Percentiles rank a stretch among this genome's conserved stretches.
These are phyloP conservation scores for Oryza australiensis DNA, from an alignment of 176 grass and related monocot species.

Conservation along the genomic window DNA sequence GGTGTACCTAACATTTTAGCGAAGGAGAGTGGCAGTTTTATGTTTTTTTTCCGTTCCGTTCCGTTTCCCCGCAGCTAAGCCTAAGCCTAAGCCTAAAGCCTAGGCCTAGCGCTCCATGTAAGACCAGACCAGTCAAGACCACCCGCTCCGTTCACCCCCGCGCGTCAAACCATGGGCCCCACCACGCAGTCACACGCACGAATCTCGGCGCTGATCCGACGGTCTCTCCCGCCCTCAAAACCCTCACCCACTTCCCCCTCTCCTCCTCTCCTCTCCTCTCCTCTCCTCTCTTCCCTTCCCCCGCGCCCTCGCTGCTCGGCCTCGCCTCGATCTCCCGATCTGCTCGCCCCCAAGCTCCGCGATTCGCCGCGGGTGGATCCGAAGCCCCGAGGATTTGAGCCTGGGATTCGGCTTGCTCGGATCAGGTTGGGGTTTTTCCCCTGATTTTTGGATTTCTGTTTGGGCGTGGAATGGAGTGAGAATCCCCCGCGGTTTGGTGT, in stretches of 20 bases:
- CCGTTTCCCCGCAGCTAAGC: not conserved
- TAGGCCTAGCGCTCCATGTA: not conserved
- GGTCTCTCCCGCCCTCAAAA: conserved; percentile 38
- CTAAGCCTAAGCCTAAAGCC: too few relatives aligned
- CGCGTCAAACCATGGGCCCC: conserved; percentile 39
- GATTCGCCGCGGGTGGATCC: conserved; percentile 9
- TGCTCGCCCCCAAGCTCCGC: conserved; percentile 24
- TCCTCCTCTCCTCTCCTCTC: not conserved
- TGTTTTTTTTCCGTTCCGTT: not conserved
- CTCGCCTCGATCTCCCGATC: conserved; percentile 52
- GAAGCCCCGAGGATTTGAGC: not conserved
- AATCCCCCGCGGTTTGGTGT: not conserved
- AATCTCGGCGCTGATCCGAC: conserved; percentile 13
- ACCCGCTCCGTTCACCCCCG: not conserved
- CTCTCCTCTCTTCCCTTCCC: not conserved
- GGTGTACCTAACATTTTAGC: conserved; percentile 53
- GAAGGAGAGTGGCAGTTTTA: not conserved
- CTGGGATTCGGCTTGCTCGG: too few relatives aligned
- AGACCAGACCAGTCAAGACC: conserved; percentile 40
- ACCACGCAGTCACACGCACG: not conserved
- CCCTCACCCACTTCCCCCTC: conserved; percentile 43
- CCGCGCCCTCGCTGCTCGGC: not conserved
- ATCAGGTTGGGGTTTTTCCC: conserved; percentile 32
- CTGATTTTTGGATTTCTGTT: not conserved
- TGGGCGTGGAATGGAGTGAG: conserved; percentile 13